Evolutionary conservation across 2,329 filamentous ascomycete species (phyloP).

Genomic region (Nemania sp.): DNA sequence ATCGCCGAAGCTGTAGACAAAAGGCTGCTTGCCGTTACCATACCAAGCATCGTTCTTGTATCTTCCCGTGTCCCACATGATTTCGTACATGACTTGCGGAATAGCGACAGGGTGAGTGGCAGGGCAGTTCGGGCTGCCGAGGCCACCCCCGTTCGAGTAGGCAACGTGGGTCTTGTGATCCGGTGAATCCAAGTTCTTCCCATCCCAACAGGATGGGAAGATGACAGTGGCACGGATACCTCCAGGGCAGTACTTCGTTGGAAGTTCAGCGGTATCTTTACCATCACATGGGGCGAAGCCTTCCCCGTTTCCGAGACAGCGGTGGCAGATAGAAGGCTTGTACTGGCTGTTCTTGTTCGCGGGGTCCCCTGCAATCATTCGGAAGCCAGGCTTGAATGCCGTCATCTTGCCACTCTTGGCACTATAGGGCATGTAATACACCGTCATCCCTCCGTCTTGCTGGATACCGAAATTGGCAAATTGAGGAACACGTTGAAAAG

Average conservation of each 20-base stretch:
- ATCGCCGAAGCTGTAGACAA: constrained; percentile 49
- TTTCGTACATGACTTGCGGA: constrained; percentile 57
- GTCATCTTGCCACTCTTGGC: constrained; percentile 44
- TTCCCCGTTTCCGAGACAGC: constrained; percentile 38
- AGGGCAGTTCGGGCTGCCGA: constrained; percentile 44
- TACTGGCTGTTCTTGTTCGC: constrained; percentile 41
- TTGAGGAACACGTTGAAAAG: not conserved
- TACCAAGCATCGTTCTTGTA: constrained; percentile 51
- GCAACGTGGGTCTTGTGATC: constrained; percentile 50
- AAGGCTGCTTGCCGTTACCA: constrained; percentile 50
- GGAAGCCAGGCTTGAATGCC: constrained; percentile 49
- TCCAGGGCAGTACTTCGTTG: constrained; percentile 41
- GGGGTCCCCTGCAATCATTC: constrained; percentile 49
- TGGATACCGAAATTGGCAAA: constrained; percentile 45
- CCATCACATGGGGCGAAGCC: not conserved
- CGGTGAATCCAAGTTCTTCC: constrained; percentile 49
- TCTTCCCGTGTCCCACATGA: constrained; percentile 54
- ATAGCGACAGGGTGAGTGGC: constrained; percentile 47
- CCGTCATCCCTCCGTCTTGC: constrained; percentile 47
- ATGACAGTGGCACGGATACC: constrained; percentile 46
- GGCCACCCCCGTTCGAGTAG: constrained; percentile 47
- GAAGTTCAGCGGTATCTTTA: constrained; percentile 43
- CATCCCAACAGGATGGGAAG: constrained; percentile 51
- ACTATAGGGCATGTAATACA: constrained; percentile 51
- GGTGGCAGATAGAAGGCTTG: constrained; percentile 42